A percentile compares a stretch with the other conserved stretches of the same genome.
phyloP scores from a whole-genome alignment of 2,329 filamentous ascomycete species.

The Penicillium oxalicum region DNA sequence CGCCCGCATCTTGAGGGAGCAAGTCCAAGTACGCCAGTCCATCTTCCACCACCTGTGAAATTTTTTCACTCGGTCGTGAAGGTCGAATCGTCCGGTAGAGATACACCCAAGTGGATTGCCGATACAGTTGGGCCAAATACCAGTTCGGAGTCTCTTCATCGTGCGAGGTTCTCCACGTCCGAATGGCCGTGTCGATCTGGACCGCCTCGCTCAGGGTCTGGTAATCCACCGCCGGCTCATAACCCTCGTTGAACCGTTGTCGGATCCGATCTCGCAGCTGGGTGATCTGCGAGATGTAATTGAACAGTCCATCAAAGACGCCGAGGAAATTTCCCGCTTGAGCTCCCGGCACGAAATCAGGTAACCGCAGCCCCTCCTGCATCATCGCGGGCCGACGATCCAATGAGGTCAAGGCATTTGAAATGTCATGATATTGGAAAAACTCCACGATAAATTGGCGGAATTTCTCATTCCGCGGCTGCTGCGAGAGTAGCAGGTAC shows the following conservation, averaged over 20 bases:
- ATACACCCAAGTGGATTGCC: conserved; percentile 59
- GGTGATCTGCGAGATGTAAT: conserved; percentile 72
- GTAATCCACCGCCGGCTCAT: conserved; percentile 68
- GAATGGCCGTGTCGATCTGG: conserved; percentile 68
- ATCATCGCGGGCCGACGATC: conserved; percentile 49
- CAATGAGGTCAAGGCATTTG: conserved; percentile 52
- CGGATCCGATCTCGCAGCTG: conserved; percentile 69
- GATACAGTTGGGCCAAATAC: conserved; percentile 54
- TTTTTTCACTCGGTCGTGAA: conserved; percentile 50
- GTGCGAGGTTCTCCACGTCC: conserved; percentile 64
- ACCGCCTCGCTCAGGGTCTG: conserved; percentile 65
- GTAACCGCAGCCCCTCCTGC: conserved; percentile 49
- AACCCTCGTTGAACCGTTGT: conserved; percentile 54
- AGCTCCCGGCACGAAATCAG: conserved; percentile 50
- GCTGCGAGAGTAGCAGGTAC: conserved; percentile 58
- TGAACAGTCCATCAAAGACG: conserved; percentile 75
- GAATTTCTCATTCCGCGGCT: conserved; percentile 61
- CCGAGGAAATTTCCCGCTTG: conserved; percentile 63
- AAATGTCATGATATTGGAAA: conserved; percentile 73
- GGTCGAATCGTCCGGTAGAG: conserved; percentile 56
- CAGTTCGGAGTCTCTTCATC: conserved; percentile 48
- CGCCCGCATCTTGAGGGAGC: conserved; percentile 50
- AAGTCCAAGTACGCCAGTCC: conserved; percentile 52
- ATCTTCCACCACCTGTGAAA: conserved; percentile 53
- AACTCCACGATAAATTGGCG: conserved; percentile 68